phyloP scores from a whole-genome alignment of 2,329 filamentous ascomycete species.

The Apiospora rasikravindrae region DNA sequence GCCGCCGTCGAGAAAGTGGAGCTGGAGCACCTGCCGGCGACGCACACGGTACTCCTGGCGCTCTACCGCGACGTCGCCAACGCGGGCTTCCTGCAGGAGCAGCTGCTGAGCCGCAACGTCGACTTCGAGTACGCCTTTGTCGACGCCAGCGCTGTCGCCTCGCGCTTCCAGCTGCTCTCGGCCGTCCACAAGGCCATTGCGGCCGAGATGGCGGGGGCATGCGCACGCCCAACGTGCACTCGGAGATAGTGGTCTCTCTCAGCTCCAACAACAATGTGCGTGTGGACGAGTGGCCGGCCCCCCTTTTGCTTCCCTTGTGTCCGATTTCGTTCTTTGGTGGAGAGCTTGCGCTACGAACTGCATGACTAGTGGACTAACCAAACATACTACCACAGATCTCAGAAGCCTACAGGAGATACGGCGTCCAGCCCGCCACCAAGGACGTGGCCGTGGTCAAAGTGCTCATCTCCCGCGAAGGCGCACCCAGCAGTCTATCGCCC shows the following conservation, averaged over 20 bases:
- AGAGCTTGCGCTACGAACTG: background rate
- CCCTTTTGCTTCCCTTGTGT: no score
- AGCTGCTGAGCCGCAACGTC: conserved; percentile 82
- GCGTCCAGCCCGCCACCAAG: conserved; percentile 73
- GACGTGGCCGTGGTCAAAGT: conserved; percentile 84
- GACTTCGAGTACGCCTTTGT: conserved; percentile 94
- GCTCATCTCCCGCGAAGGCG: conserved; percentile 48
- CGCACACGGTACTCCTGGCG: conserved; percentile 72
- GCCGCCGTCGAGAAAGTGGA: conserved; percentile 65
- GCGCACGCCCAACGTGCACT: conserved; percentile 85
- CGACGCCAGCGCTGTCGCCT: conserved; percentile 81
- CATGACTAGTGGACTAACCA: background rate
- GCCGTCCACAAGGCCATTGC: conserved; percentile 80
- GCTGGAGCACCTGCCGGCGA: conserved; percentile 76
- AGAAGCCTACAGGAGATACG: conserved; percentile 88
- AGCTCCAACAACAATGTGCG: conserved; percentile 81
- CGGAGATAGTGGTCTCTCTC: conserved; percentile 82
- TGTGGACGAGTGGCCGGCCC: no score
- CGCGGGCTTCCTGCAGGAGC: conserved; percentile 75
- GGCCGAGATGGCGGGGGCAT: conserved; percentile 63
- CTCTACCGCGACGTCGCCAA: conserved; percentile 82
- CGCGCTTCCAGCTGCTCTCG: conserved; percentile 73
- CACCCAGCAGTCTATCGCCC: conserved; percentile 35
- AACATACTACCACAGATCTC: conserved; percentile 67
- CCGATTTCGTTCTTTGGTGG: no score